Conservation (phyloP, 1,139 yeast genomes). For the Protomyces inundatus region DNA sequence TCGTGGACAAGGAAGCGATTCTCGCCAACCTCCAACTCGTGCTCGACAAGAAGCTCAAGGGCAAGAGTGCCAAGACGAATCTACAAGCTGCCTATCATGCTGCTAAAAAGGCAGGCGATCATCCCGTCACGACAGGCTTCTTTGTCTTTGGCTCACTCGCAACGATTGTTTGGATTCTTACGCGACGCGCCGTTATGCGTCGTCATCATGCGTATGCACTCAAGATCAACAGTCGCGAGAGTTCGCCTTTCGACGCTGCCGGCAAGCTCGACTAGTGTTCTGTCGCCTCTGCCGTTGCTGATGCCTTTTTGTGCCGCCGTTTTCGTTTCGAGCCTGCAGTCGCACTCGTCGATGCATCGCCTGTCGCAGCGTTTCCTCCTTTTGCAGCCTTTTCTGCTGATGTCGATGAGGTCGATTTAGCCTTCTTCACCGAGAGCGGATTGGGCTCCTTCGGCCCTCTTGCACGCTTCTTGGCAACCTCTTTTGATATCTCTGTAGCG, state of each 20-base stretch:
- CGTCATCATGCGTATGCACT: neutral
- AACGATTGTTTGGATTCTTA: constrained; percentile 5
- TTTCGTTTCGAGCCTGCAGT: neutral
- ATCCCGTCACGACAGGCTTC: constrained; percentile 4
- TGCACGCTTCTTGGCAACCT: neutral
- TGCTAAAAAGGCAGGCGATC: constrained; percentile 16
- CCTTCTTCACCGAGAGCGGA: constrained; percentile 28
- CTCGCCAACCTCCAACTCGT: constrained; percentile 36
- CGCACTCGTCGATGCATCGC: no score
- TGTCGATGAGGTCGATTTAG: constrained; percentile 3
- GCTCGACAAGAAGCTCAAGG: constrained; percentile 33
- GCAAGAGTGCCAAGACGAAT: constrained; percentile 33
- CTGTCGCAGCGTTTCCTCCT: neutral
- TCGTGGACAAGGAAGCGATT: constrained; percentile 35
- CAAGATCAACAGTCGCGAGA: no score
- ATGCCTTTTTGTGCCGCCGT: neutral
- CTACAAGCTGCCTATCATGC: constrained; percentile 28
- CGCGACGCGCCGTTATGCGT: neutral
- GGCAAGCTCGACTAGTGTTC: neutral
- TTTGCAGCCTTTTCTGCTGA: neutral
- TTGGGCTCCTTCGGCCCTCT: constrained; percentile 29
- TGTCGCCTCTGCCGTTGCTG: neutral
- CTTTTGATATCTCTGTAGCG: neutral
- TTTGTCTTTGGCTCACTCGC: constrained; percentile 1
- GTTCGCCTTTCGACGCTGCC: neutral